phyloP scores from a whole-genome alignment of 768 basidiomycete species.

The Leccinum fibrillosum region DNA sequence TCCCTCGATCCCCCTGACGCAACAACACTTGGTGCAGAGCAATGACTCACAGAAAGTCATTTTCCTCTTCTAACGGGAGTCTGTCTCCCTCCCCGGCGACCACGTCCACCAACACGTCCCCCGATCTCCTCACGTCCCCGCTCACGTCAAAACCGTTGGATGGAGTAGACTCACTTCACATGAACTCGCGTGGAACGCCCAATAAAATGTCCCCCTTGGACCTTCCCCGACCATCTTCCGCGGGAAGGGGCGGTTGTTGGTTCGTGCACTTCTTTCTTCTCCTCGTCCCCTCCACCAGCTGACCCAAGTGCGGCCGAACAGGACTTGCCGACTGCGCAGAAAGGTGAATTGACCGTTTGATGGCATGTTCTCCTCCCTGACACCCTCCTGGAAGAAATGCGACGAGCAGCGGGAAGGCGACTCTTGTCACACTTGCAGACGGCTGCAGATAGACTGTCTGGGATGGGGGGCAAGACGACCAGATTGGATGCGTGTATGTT shows the following conservation, averaged over 20 bases:
- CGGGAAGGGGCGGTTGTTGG: slow-evolving; percentile 79
- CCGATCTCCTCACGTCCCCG: slow-evolving; percentile 37
- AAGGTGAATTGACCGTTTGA: slow-evolving; percentile 48
- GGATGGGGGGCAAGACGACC: slow-evolving; percentile 84
- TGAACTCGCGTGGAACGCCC: slow-evolving; percentile 39
- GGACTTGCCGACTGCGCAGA: slow-evolving; percentile 82
- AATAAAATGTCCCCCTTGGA: slow-evolving; percentile 42
- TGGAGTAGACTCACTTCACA: slow-evolving; percentile 26
- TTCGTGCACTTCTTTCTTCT: slow-evolving; percentile 36
- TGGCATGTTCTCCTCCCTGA: neutral
- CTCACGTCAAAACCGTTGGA: slow-evolving; percentile 37
- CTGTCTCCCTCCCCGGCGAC: slow-evolving; percentile 47
- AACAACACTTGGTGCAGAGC: slow-evolving; percentile 11
- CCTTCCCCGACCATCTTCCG: slow-evolving; percentile 49
- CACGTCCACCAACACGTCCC: slow-evolving; percentile 42
- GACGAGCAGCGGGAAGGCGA: slow-evolving; percentile 80
- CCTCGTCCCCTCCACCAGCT: neutral
- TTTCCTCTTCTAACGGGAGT: slow-evolving; percentile 49
- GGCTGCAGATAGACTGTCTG: slow-evolving; percentile 76
- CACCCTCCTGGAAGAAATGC: slow-evolving; percentile 61
- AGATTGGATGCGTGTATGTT: slow-evolving; percentile 83
- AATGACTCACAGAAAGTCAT: slow-evolving; percentile 52
- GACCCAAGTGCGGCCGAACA: slow-evolving; percentile 25
- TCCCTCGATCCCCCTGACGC: slow-evolving; percentile 23
- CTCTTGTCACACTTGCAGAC: slow-evolving; percentile 78